Evolutionary conservation across 2,329 filamentous ascomycete species (phyloP).

Genomic region (Trichocomaceae sp.): DNA sequence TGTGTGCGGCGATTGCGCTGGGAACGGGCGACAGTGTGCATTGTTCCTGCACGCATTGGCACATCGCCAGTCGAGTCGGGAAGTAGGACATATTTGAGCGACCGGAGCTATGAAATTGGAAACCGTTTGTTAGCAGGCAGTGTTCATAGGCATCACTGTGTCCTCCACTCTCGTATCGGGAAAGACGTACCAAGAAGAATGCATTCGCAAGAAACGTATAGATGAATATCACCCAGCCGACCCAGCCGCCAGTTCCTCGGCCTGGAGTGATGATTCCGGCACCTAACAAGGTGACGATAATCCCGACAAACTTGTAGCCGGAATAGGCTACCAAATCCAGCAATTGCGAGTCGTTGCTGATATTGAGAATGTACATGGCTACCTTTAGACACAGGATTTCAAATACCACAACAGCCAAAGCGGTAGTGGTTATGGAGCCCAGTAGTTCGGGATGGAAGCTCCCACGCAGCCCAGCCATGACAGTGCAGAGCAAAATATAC

Average conservation of each 20-base stretch:
- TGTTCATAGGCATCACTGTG: neutral
- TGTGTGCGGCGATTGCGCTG: constrained; percentile 85
- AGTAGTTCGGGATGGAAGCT: constrained; percentile 92
- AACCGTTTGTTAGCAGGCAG: neutral
- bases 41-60: constrained; percentile 52
- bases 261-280: constrained; percentile 72
- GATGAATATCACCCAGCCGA: constrained; percentile 79
- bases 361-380: constrained; percentile 87
- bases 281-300: constrained; percentile 78
- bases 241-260: constrained; percentile 76
- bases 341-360: constrained; percentile 88
- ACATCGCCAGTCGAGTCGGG: constrained; percentile 68
- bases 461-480: constrained; percentile 81
- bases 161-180: too few species aligned
- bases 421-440: constrained; percentile 79
- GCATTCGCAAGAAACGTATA: constrained; percentile 94
- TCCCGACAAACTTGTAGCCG: constrained; percentile 97
- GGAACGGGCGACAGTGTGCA: constrained; percentile 68
- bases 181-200: constrained; percentile 71
- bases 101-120: constrained; percentile 63
- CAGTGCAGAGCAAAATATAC: constrained; percentile 87
- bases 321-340: constrained; percentile 93
- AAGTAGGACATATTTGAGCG: constrained; percentile 88
- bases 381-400: constrained; percentile 89
- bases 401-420: constrained; percentile 72